Base-by-base conservation (phyloP, 768 basidiomycete species). In the Russula ochroleuca region DNA sequence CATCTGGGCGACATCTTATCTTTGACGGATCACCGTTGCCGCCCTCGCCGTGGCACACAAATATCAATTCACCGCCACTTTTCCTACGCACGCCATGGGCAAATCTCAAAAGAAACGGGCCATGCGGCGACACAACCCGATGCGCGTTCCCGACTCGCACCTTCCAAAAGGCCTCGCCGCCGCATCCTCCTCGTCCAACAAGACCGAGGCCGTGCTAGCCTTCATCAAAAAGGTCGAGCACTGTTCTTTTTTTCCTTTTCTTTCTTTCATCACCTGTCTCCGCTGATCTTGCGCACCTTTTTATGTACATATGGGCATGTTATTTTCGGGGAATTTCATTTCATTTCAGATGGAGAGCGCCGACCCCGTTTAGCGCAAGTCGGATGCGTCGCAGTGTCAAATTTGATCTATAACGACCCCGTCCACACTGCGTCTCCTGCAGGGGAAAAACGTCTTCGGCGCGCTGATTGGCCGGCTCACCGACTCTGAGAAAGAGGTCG, bases 351-450 rank as follows among this genome's bases (percentile, higher is more conserved):
- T 94, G 81, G 83, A 86, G 70, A 85, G 86, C 73, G 69, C 84
- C 6, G 92, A 96, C 68, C 79, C 82, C 9, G 76, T 81, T 1
- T 95, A 98, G 68, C 84, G 95, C 58, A 92, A 92, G 72, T 97
- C 93, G 94, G 93, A 94, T 96, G 94, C 73, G 93, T 94, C 25
- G 94, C 94, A 1, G 89, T 96, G n/a, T 94, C 92, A 13, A 96
- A 92, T 73, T 78, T 98, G 54, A 96, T 96, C 66, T 90, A 94
- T 73, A 96, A 96, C 68, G 95, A 98, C 73, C 89, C n/a, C 94
- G 21, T 92, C 92, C 8, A 97, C 95, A 15, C 79, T 95, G 64
- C 77, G 95, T 66, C 76, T 98, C 69, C 80, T 98, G 21, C 94
- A 96, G 71, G 90, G 91, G 33, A 93, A 91, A 76, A 93, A 94